These are phyloP conservation scores for Arachnomyces sp. DNA, from an alignment of 2,329 filamentous ascomycete species.

Conservation along the genomic window DNA sequence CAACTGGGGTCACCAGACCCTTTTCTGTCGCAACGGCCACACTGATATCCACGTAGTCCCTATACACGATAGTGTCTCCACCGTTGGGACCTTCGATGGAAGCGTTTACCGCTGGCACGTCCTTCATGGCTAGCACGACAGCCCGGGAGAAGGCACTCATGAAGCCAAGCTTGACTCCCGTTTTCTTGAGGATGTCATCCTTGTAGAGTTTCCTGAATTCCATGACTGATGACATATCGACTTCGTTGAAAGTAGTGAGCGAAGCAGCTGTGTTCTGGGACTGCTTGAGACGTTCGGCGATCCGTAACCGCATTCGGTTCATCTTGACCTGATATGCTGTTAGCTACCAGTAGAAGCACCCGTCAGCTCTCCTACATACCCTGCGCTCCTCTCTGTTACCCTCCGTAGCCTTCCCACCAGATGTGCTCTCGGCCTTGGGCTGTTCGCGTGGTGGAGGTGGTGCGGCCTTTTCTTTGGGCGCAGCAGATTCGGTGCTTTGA, in stretches of 20 bases:
- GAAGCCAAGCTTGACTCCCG: conserved; percentile 96
- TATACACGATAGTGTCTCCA: conserved; percentile 95
- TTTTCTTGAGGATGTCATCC: conserved; percentile 91
- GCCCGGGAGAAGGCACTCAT: conserved; percentile 97
- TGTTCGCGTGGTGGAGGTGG: conserved; percentile 25
- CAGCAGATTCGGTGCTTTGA: conserved; percentile 49
- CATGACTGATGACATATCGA: conserved; percentile 97
- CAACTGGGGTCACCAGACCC: conserved; percentile 91
- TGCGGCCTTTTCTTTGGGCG: conserved; percentile 21
- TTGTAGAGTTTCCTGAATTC: conserved; percentile 97
- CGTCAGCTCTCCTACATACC: conserved; percentile 44
- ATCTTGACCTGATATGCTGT: conserved; percentile 79
- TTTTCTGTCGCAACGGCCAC: conserved; percentile 97
- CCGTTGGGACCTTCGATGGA: conserved; percentile 93
- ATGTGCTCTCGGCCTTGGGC: conserved; percentile 23
- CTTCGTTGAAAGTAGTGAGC: conserved; percentile 96
- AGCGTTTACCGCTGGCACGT: conserved; percentile 89
- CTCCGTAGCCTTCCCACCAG: conserved; percentile 1
- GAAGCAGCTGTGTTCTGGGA: conserved; percentile 98
- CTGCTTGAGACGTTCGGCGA: conserved; percentile 96
- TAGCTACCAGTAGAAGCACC: conserved; percentile 8
- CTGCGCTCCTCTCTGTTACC: conserved; percentile 81
- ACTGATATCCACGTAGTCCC: conserved; percentile 95
- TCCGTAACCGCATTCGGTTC: conserved; percentile 98
- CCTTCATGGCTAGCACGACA: conserved; percentile 82